Percentiles rank a stretch among this genome's conserved stretches.
These are phyloP conservation scores for Paecilomyces sp. DNA, from an alignment of 2,329 filamentous ascomycete genomes.

Conservation along the genomic window DNA sequence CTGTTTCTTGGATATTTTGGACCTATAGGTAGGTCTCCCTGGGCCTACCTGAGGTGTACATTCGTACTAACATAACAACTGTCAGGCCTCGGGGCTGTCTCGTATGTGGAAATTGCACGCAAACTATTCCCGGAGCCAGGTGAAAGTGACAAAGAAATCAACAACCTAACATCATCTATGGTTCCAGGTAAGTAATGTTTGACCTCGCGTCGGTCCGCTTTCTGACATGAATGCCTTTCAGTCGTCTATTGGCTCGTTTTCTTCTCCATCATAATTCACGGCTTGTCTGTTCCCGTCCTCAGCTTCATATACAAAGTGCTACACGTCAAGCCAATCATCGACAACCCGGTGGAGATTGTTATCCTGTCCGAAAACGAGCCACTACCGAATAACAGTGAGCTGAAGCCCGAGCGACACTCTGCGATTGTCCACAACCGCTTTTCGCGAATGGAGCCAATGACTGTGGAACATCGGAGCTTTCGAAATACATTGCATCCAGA, in stretches of 20 bases:
- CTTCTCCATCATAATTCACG: slow-evolving; percentile 33
- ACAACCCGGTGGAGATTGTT: slow-evolving; percentile 25
- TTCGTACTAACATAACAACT: not conserved
- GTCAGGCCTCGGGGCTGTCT: slow-evolving; percentile 36
- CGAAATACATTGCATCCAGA: slow-evolving; percentile 1
- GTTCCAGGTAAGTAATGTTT: slow-evolving; percentile 21
- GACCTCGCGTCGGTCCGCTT: not conserved
- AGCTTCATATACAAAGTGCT: slow-evolving; percentile 23
- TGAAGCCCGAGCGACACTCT: slow-evolving; percentile 18
- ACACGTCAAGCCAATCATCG: slow-evolving; percentile 21
- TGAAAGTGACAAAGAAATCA: slow-evolving; percentile 33
- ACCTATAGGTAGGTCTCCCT: slow-evolving; percentile 27
- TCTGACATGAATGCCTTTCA: slow-evolving; percentile 6
- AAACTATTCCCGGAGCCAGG: slow-evolving; percentile 37
- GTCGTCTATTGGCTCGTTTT: slow-evolving; percentile 42
- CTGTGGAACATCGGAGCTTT: not conserved
- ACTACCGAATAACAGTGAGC: slow-evolving; percentile 26
- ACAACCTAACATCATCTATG: slow-evolving; percentile 33
- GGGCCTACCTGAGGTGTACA: not conserved
- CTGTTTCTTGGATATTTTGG: slow-evolving; percentile 54
- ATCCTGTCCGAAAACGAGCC: slow-evolving; percentile 28
- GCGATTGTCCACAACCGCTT: slow-evolving; percentile 30
- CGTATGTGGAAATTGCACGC: slow-evolving; percentile 41
- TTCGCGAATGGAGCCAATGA: slow-evolving; percentile 11
- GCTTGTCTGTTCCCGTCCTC: slow-evolving; percentile 29